Evolutionary conservation across 2,329 filamentous ascomycete species (phyloP), one percentile per base, ranked within the genome.

Genomic region (Neocucurbitaria cava): DNA sequence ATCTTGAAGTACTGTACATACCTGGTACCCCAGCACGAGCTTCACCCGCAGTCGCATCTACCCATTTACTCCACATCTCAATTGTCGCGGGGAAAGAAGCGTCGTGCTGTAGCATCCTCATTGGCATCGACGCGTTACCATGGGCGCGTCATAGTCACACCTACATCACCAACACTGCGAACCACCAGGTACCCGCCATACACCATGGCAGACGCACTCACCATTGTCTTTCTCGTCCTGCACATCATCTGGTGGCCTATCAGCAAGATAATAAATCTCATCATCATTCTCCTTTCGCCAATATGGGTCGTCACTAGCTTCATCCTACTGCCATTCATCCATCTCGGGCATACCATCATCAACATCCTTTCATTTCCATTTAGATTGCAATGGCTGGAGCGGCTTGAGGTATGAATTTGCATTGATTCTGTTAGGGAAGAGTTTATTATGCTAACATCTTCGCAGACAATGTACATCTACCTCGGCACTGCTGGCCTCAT

Each of bases 401-500:
- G 78, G 62, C 79, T 87, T 52, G 83, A 88, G 81, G 85, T 87
- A 76, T 71, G 49, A 30, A 10, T 36, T 2, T 26, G 31, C 13
- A 30, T 35, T 30, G 10, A 35, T 33, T 11, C 38, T 7, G 21
- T n/a, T 70, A 43, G 52, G 45, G 31, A 36, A 49, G 23, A 41
- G 13, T 13, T 28, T 3, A 15, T 1, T 6, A 6, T n/a, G 38
- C 38, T 43, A 42, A 43, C 26, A 50, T n/a, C 20, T 2, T 5
- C 26, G 9, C 61, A 82, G 78, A 79, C 78, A 7, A 64, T 82
- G 39, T 82, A 80, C 68, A 82, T 83, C 66, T 88, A 82, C 66
- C 79, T 92, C 42, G 87, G 86, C 44, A 82, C 87, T 21, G 91
- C 90, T 7, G 82, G 85, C 28, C 74, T 90, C 17, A 80, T 91